Conservation (phyloP, 805 yeast species). For the Nakazawaea holstii region DNA sequence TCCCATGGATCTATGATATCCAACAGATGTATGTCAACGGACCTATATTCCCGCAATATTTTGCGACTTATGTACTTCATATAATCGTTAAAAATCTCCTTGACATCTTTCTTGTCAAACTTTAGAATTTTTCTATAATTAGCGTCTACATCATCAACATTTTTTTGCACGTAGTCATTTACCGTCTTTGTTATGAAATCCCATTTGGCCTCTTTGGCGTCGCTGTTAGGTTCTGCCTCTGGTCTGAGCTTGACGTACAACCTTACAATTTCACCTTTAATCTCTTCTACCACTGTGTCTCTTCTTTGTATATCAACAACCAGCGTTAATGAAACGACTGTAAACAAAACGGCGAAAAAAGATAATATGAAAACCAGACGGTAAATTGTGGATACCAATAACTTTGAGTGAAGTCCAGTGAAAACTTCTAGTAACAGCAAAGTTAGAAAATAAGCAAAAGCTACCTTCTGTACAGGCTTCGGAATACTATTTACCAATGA, state of each 20-base stretch:
- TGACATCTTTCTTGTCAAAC: neutral
- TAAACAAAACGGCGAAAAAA: neutral
- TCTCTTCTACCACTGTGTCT: neutral
- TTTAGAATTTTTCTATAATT: neutral
- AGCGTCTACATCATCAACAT: neutral
- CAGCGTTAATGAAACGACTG: neutral
- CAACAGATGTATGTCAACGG: neutral
- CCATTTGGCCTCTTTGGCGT: neutral
- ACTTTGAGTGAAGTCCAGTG: neutral
- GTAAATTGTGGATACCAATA: neutral
- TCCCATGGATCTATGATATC: slow-evolving; percentile 8
- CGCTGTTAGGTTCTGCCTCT: neutral
- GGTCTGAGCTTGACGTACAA: slow-evolving; percentile 5
- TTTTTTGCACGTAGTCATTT: neutral
- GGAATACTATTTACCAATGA: slow-evolving; percentile 1
- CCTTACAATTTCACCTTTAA: neutral
- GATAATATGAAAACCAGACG: neutral
- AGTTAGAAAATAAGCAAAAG: neutral
- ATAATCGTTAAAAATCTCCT: neutral
- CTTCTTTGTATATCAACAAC: neutral
- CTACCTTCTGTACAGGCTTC: neutral
- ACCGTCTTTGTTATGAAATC: neutral
- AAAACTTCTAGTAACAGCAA: neutral
- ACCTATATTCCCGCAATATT: slow-evolving; percentile 1
- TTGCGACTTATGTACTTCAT: slow-evolving; percentile 3